Conservation (phyloP, 2,329 filamentous ascomycete species). For the Epicoccum nigrum region DNA sequence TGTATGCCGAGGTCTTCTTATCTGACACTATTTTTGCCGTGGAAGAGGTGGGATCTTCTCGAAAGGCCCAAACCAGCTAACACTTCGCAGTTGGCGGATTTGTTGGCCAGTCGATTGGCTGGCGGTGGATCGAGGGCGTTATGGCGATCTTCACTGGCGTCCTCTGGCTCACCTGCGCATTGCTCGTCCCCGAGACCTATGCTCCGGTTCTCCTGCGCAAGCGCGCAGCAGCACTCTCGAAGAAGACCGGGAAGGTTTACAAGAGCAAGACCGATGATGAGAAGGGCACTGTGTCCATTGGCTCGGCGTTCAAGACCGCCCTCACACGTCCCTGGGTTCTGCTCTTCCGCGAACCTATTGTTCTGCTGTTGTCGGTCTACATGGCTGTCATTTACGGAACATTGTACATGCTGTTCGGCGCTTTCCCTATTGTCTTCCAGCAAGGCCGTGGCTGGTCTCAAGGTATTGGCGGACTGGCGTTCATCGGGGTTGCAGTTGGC, state of each 20-base stretch:
- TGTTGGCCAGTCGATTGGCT: slow-evolving; percentile 24
- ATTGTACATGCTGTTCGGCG: slow-evolving; percentile 56
- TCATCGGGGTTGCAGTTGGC: slow-evolving; percentile 25
- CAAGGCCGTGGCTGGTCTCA: slow-evolving; percentile 39
- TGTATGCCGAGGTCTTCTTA: no score
- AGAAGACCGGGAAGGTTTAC: slow-evolving; percentile 60
- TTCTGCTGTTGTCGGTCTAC: slow-evolving; percentile 24
- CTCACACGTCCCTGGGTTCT: slow-evolving; percentile 37
- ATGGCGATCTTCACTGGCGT: slow-evolving; percentile 59
- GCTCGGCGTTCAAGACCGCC: slow-evolving; percentile 1
- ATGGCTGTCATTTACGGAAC: slow-evolving; percentile 51
- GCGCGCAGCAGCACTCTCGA: slow-evolving; percentile 65
- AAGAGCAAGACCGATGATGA: slow-evolving; percentile 54
- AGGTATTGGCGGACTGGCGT: slow-evolving; percentile 49
- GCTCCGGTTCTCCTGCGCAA: slow-evolving; percentile 65
- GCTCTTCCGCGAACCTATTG: slow-evolving; percentile 31
- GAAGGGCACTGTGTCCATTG: slow-evolving; percentile 9
- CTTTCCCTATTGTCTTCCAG: slow-evolving; percentile 55
- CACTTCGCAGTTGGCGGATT: slow-evolving; percentile 34
- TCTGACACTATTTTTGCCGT: no score
- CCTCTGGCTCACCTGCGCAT: slow-evolving; percentile 37
- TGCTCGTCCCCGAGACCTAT: slow-evolving; percentile 64
- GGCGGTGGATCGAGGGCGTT: slow-evolving; percentile 51
- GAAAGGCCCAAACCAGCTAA: slow-evolving; percentile 32
- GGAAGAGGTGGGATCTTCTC: no score